Conservation (phyloP, 2,329 filamentous ascomycete genomes). For the Monilinia fructicola region DNA sequence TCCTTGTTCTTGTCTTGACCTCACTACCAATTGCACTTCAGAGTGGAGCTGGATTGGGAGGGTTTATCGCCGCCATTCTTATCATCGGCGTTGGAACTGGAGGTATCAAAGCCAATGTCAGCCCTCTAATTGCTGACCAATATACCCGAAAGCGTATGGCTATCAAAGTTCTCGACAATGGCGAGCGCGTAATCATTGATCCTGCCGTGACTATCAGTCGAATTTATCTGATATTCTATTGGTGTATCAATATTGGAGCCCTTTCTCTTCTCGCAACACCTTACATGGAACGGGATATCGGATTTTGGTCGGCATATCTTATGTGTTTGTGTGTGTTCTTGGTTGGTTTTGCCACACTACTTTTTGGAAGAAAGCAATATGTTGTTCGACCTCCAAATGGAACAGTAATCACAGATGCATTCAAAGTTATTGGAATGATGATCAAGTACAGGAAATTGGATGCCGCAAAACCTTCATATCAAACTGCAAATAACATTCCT, state of each 20-base stretch:
- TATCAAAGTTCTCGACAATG: constrained; percentile 49
- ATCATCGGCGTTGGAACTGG: constrained; percentile 49
- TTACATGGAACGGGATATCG: constrained; percentile 48
- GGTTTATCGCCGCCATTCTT: constrained; percentile 53
- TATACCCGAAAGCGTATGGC: constrained; percentile 46
- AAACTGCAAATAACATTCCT: constrained; percentile 42
- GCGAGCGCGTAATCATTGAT: constrained; percentile 61
- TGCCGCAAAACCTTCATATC: constrained; percentile 63
- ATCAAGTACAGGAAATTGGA: constrained; percentile 51
- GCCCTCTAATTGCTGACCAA: constrained; percentile 62
- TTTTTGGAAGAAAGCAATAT: constrained; percentile 57
- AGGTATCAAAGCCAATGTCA: constrained; percentile 66
- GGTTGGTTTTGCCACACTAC: constrained; percentile 51
- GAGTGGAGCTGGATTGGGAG: constrained; percentile 48
- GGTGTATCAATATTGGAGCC: constrained; percentile 67
- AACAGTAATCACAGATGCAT: constrained; percentile 64
- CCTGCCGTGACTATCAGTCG: constrained; percentile 57
- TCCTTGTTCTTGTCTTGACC: constrained; percentile 53
- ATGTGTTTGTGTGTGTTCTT: constrained; percentile 52
- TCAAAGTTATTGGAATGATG: constrained; percentile 59
- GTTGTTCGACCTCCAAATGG: constrained; percentile 56
- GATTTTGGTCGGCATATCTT: constrained; percentile 51
- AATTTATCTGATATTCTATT: constrained; percentile 54
- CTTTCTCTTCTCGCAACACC: constrained; percentile 46
- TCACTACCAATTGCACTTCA: constrained; percentile 50